phyloP scores from a whole-genome alignment of 306 rosid genomes.

The Astragalus membranaceus region DNA sequence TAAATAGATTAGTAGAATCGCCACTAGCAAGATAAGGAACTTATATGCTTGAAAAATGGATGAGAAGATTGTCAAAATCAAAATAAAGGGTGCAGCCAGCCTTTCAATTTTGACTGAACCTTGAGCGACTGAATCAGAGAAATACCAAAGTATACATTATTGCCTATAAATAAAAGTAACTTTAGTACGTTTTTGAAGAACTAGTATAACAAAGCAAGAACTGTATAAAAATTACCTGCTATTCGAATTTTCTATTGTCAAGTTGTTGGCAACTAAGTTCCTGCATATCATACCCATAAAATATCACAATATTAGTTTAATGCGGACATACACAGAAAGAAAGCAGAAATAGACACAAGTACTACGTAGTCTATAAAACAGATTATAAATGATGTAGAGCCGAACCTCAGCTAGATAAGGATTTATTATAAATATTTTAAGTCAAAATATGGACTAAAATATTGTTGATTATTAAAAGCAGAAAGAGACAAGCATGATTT shows the following conservation, averaged over 20 bases:
- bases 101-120: neutral
- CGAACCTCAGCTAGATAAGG: neutral
- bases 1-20: neutral
- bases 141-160: neutral
- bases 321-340: neutral
- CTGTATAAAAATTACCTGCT: constrained; percentile 43
- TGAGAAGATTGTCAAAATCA: neutral
- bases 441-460: neutral
- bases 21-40: neutral
- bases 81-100: neutral
- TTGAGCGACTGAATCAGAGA: neutral
- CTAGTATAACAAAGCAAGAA: neutral
- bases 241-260: constrained; percentile 38
- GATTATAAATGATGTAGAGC: neutral
- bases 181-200: neutral
- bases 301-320: constrained; percentile 15
- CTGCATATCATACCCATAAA: constrained; percentile 37
- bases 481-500: neutral
- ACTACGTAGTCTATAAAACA: neutral
- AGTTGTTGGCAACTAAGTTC: constrained; percentile 73
- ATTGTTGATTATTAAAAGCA: neutral
- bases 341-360: neutral
- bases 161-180: neutral
- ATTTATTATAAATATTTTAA: neutral
- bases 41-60: neutral